Percentiles rank a stretch among this genome's conserved stretches.
Conservation (phyloP, 257 asterid genomes). For the Rhazya stricta region DNA sequence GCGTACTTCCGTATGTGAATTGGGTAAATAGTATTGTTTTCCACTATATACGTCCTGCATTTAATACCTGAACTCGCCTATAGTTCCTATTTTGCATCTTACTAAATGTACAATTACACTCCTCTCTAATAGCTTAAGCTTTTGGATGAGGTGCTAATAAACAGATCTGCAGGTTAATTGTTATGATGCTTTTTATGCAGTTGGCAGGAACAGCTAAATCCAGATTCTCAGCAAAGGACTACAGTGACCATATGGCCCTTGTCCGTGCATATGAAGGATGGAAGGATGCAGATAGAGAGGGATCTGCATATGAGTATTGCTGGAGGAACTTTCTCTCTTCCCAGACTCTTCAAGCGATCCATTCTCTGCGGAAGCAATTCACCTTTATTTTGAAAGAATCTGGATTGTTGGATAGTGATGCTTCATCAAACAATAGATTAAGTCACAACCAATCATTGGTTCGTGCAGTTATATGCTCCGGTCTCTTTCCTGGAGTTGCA, state of each 20-base stretch:
- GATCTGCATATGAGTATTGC: conserved; percentile 91
- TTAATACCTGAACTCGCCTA: not conserved
- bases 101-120: not conserved
- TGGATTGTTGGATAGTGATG: conserved; percentile 63
- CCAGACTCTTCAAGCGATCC: conserved; percentile 96
- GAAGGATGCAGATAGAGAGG: conserved; percentile 99
- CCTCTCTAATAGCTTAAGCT: not conserved
- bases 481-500: conserved; percentile 89
- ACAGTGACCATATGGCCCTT: conserved; percentile 99
- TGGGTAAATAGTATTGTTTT: not conserved
- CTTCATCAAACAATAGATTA: conserved; percentile 54
- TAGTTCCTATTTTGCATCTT: not conserved
- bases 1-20: not conserved
- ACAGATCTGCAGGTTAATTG: conserved; percentile 17
- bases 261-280: conserved; percentile 99
- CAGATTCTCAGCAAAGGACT: conserved; percentile 97
- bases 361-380: conserved; percentile 93
- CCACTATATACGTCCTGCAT: not conserved
- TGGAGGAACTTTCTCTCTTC: conserved; percentile 96
- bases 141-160: not conserved
- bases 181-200: conserved; percentile 32
- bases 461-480: conserved; percentile 98
- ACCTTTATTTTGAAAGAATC: conserved; percentile 81
- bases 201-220: conserved; percentile 93
- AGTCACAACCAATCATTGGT: conserved; percentile 94